Conservation (phyloP, 2,329 filamentous ascomycete species). For the Aurifilum marmelostoma region DNA sequence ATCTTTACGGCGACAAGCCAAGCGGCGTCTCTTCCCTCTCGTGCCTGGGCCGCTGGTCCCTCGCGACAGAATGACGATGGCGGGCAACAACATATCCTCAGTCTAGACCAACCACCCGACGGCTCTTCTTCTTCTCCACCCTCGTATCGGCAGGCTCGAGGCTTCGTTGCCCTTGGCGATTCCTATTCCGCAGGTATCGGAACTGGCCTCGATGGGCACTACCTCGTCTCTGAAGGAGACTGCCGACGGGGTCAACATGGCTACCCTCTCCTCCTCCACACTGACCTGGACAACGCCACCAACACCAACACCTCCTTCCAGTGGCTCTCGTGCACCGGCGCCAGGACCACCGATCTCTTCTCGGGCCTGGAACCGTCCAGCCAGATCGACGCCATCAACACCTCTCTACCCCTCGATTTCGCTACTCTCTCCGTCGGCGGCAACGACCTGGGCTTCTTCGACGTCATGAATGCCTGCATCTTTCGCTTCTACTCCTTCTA, state of each 20-base stretch:
- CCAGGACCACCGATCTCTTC: slow-evolving; percentile 46
- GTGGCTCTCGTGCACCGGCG: slow-evolving; percentile 52
- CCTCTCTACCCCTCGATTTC: slow-evolving; percentile 44
- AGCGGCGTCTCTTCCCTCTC: not conserved
- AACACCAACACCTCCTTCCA: slow-evolving; percentile 42
- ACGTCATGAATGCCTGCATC: slow-evolving; percentile 54
- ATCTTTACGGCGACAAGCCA: not conserved
- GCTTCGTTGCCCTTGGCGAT: slow-evolving; percentile 50
- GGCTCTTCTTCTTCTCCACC: not conserved
- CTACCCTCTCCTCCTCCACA: slow-evolving; percentile 46
- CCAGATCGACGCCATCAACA: slow-evolving; percentile 48
- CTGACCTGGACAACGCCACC: slow-evolving; percentile 40
- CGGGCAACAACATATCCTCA: slow-evolving; percentile 20
- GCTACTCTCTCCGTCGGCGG: slow-evolving; percentile 52
- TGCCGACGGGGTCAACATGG: slow-evolving; percentile 48
- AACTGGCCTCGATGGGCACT: slow-evolving; percentile 45
- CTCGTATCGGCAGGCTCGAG: slow-evolving; percentile 28
- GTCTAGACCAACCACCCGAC: not conserved
- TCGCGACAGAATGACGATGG: not conserved
- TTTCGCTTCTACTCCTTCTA: slow-evolving; percentile 55
- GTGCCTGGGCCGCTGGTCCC: not conserved
- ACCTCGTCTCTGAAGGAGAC: slow-evolving; percentile 37
- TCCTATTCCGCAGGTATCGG: slow-evolving; percentile 55
- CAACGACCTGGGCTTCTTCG: slow-evolving; percentile 54
- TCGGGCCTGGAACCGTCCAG: slow-evolving; percentile 38